Evolutionary conservation across 2,329 filamentous ascomycete genomes (phyloP).

Genomic region (Grosmannia penicillata): DNA sequence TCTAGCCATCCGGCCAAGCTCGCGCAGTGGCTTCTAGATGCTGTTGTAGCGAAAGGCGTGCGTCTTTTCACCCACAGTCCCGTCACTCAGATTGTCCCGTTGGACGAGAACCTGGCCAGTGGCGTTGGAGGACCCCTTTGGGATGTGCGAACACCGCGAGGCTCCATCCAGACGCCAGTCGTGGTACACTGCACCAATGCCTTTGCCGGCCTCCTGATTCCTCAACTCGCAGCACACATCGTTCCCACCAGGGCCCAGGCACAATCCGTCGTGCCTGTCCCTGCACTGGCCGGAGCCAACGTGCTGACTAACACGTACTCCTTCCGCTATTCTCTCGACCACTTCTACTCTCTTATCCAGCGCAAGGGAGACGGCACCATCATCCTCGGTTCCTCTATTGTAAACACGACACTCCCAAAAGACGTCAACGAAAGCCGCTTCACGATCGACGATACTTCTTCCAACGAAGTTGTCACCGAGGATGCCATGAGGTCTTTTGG

Average conservation of each 20-base stretch:
- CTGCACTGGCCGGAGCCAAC: constrained; percentile 19
- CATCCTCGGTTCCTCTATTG: constrained; percentile 26
- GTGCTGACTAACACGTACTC: constrained; percentile 25
- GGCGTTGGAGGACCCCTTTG: constrained; percentile 11
- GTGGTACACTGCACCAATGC: constrained; percentile 26
- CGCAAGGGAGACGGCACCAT: constrained; percentile 25
- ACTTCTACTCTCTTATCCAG: constrained; percentile 35
- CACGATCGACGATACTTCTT: constrained; percentile 23
- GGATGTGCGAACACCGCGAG: constrained; percentile 20
- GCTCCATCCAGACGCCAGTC: constrained; percentile 14
- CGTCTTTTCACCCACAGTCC: constrained; percentile 27
- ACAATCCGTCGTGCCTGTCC: constrained; percentile 25
- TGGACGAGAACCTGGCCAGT: not conserved
- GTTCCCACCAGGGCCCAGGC: constrained; percentile 29
- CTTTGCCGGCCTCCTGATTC: constrained; percentile 21
- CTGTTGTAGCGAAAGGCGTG: constrained; percentile 21
- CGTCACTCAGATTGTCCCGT: constrained; percentile 15
- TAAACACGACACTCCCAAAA: constrained; percentile 22
- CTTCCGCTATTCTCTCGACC: constrained; percentile 26
- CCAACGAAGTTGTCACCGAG: constrained; percentile 22
- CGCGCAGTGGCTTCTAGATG: constrained; percentile 28
- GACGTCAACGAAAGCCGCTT: constrained; percentile 16
- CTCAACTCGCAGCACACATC: constrained; percentile 19
- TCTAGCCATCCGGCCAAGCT: constrained; percentile 33
- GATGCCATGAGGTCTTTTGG: constrained; percentile 22